Percentiles rank a stretch among this genome's conserved stretches.
Evolutionary conservation across 2,329 filamentous ascomycete species (phyloP).

Genomic region (Neodidymelliopsis sp.): DNA sequence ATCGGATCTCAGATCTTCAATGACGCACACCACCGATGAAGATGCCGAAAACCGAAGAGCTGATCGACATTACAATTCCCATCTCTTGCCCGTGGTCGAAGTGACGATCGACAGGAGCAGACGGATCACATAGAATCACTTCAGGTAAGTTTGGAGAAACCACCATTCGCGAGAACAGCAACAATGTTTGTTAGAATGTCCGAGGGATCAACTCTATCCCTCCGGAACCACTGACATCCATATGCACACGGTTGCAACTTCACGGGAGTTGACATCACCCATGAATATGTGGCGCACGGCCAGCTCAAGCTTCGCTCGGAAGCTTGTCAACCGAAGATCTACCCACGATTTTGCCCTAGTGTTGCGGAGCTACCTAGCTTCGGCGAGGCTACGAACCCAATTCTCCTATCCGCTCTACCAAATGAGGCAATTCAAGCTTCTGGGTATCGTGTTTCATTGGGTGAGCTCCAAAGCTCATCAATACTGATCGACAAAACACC

Average conservation of each 20-base stretch:
- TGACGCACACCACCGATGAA: slow-evolving; percentile 2
- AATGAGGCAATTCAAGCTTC: background rate
- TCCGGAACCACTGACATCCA: background rate
- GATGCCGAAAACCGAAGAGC: background rate
- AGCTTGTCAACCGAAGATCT: slow-evolving; percentile 7
- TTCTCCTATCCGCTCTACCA: background rate
- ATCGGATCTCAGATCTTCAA: background rate
- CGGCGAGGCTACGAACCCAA: slow-evolving; percentile 8
- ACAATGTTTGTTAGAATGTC: too few relatives aligned
- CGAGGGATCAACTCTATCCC: background rate
- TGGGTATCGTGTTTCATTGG: background rate
- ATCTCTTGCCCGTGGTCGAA: background rate
- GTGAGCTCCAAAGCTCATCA: background rate
- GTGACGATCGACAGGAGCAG: slow-evolving; percentile 7
- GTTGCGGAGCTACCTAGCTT: background rate
- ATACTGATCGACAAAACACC: slow-evolving; percentile 10
- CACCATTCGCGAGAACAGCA: background rate
- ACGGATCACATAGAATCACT: background rate
- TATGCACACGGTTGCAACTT: background rate
- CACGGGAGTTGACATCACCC: slow-evolving; percentile 3
- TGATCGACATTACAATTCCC: slow-evolving; percentile 4
- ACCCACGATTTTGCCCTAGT: background rate
- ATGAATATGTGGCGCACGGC: slow-evolving; percentile 1
- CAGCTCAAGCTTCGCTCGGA: slow-evolving; percentile 3
- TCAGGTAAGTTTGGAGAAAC: background rate